Evolutionary conservation across 208 protist species (phyloP).

Genomic region (Leishmania lainsoni): DNA sequence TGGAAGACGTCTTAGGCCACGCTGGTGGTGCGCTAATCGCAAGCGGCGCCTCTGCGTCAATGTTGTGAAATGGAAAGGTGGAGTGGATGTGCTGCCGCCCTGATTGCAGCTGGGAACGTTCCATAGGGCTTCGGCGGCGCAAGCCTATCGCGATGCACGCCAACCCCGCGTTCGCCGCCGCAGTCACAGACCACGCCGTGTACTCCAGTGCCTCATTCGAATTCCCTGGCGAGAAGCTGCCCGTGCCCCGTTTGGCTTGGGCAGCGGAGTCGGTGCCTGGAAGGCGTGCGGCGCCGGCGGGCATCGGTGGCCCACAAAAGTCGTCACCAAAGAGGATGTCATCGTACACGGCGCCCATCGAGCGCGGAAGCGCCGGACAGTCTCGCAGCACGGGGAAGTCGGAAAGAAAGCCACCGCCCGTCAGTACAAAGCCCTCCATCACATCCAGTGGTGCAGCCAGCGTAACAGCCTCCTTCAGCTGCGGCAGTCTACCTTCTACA

Average conservation of each 20-base stretch:
- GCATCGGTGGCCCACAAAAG: constrained; percentile 23
- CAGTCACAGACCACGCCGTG: constrained; percentile 55
- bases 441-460: constrained; percentile 40
- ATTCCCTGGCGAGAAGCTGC: not conserved
- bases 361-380: constrained; percentile 34
- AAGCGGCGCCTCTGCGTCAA: not conserved
- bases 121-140: constrained; percentile 29
- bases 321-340: constrained; percentile 14
- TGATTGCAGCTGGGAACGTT: constrained; percentile 7
- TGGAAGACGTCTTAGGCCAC: not conserved
- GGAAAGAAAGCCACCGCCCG: constrained; percentile 58
- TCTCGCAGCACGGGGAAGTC: constrained; percentile 54
- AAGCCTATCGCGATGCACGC: constrained; percentile 53
- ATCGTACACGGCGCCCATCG: constrained; percentile 29
- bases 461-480: constrained; percentile 23
- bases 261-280: not conserved
- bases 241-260: not conserved
- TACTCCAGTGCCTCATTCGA: constrained; percentile 19
- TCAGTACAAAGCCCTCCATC: constrained; percentile 47
- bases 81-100: not conserved
- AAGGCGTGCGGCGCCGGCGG: not conserved
- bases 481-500: constrained; percentile 18
- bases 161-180: constrained; percentile 44
- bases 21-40: not conserved
- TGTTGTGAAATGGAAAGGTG: not conserved